phyloP scores from a whole-genome alignment of 2,329 filamentous ascomycete genomes.

The Juglanconis oblonga region DNA sequence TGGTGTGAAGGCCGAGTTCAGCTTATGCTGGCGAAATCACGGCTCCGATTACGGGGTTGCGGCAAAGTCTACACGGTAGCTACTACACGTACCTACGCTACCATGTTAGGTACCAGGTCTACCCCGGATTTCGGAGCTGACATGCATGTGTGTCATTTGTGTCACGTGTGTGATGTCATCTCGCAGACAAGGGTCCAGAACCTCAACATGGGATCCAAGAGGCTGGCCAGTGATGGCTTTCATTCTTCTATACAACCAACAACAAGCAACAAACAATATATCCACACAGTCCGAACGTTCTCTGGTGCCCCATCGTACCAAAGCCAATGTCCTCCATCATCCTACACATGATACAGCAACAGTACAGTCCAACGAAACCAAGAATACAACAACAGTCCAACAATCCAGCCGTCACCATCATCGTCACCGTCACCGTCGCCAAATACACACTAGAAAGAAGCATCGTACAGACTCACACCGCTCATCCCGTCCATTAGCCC shows the following conservation, averaged over 20 bases:
- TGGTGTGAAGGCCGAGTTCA: too few species aligned
- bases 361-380: too few species aligned
- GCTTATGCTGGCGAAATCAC: too few species aligned
- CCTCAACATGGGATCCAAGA: background rate
- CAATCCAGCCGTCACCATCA: too few species aligned
- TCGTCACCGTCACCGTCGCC: background rate
- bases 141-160: too few species aligned
- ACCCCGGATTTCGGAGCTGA: background rate
- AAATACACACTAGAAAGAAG: slow-evolving; percentile 1
- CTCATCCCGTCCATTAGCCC: background rate
- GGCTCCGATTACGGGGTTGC: background rate
- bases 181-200: background rate
- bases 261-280: background rate
- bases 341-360: too few species aligned
- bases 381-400: too few species aligned
- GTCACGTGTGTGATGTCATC: background rate
- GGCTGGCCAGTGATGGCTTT: background rate
- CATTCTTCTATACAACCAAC: background rate
- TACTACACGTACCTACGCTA: too few species aligned
- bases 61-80: background rate
- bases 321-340: too few species aligned
- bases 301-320: too few species aligned
- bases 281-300: too few species aligned
- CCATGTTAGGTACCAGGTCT: background rate
- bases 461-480: background rate